Conservation (phyloP, 495 filamentous ascomycete genomes). For the Penicillium pulvis region DNA sequence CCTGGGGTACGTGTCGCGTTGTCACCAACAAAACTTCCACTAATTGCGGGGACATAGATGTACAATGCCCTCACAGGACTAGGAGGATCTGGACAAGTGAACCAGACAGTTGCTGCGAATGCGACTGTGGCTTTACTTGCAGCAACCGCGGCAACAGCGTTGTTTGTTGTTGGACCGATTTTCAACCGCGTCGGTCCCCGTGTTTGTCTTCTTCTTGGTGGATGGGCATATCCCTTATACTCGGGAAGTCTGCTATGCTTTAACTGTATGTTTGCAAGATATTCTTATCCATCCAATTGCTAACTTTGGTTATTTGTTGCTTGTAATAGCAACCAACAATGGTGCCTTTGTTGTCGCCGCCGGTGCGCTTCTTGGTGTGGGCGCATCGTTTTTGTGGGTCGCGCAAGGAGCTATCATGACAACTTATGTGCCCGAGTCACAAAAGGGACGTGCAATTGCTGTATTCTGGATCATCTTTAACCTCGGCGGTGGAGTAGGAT, state of each 20-base stretch:
- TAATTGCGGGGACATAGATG: slow-evolving; percentile 38
- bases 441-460: slow-evolving; percentile 54
- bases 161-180: slow-evolving; percentile 47
- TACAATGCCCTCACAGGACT: slow-evolving; percentile 71
- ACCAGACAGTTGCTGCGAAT: slow-evolving; percentile 44
- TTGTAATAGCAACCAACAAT: slow-evolving; percentile 62
- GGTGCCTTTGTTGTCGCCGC: slow-evolving; percentile 74
- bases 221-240: slow-evolving; percentile 48
- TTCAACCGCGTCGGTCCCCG: slow-evolving; percentile 45
- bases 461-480: slow-evolving; percentile 60
- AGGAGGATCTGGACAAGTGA: slow-evolving; percentile 55
- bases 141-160: slow-evolving; percentile 41
- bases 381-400: slow-evolving; percentile 55
- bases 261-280: slow-evolving; percentile 29
- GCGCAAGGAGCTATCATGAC: slow-evolving; percentile 61
- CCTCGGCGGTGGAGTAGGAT: slow-evolving; percentile 52
- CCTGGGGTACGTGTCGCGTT: slow-evolving; percentile 52
- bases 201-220: slow-evolving; percentile 42
- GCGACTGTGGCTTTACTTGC: slow-evolving; percentile 44
- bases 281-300: background rate
- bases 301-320: background rate
- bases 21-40: background rate
- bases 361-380: slow-evolving; percentile 52
- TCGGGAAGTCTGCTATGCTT: slow-evolving; percentile 44
- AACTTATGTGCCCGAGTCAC: slow-evolving; percentile 50